Percentiles rank a stretch among this genome's conserved stretches.
phyloP scores from a whole-genome alignment of 257 asterid genomes.

The Nicotiana tomentosiformis region DNA sequence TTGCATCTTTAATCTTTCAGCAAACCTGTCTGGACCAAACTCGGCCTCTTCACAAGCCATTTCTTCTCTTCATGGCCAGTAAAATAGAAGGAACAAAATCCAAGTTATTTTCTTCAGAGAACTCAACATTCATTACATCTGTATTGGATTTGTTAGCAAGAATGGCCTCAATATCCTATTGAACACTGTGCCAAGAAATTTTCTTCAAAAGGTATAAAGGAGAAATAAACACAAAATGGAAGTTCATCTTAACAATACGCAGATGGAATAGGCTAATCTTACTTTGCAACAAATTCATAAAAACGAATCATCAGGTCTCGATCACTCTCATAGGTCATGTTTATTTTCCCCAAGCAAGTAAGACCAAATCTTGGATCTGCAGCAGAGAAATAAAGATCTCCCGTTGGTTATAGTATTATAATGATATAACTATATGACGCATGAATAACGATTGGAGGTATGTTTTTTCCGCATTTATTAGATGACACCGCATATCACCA shows the following conservation, averaged over 20 bases:
- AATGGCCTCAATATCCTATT: background rate
- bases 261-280: conserved; percentile 16
- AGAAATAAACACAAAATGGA: too few species aligned
- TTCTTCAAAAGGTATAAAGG: too few species aligned
- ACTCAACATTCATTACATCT: background rate
- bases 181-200: too few species aligned
- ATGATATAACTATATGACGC: background rate
- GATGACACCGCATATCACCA: background rate
- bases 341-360: conserved; percentile 75
- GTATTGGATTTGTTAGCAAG: background rate
- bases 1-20: conserved; percentile 52
- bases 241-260: too few species aligned
- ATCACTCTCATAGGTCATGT: conserved; percentile 65
- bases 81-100: background rate
- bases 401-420: background rate
- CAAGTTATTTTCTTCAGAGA: background rate
- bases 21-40: conserved; percentile 69
- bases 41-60: conserved; percentile 90
- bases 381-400: conserved; percentile 16
- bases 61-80: conserved; percentile 64
- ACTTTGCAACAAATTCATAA: conserved; percentile 79
- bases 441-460: background rate
- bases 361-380: conserved; percentile 83
- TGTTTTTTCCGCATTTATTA: background rate
- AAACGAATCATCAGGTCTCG: conserved; percentile 72